Conservation (phyloP, 768 basidiomycete genomes). For the Stropharia rugosoannulata region DNA sequence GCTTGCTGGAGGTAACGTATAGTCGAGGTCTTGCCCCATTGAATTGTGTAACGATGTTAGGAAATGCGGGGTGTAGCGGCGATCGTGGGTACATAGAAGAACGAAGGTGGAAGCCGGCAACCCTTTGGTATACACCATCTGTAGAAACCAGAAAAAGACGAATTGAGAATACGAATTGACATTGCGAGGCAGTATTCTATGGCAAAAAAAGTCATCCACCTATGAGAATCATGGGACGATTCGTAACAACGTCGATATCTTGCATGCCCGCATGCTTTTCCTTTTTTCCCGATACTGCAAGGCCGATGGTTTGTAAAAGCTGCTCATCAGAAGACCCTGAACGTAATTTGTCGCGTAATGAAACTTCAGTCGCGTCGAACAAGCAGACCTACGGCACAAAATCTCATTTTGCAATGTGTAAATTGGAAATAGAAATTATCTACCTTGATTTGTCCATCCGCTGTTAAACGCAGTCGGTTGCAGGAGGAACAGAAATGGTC, state of each 20-base stretch:
- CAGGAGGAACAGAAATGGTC: conserved; percentile 90
- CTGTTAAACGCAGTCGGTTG: conserved; percentile 82
- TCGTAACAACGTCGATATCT: conserved; percentile 70
- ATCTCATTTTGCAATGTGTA: background rate
- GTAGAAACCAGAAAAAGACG: conserved; percentile 1
- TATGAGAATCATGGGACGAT: conserved; percentile 90
- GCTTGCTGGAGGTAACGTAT: conserved; percentile 23
- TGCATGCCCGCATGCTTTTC: conserved; percentile 87
- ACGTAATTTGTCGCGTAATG: conserved; percentile 75
- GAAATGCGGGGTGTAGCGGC: background rate
- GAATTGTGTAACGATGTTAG: background rate
- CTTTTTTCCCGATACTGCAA: conserved; percentile 69
- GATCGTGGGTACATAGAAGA: background rate
- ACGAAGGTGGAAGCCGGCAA: background rate
- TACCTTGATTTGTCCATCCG: conserved; percentile 89
- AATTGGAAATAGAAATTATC: conserved; percentile 2
- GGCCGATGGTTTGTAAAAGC: conserved; percentile 57
- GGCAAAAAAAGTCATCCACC: conserved; percentile 72
- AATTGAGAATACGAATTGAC: conserved; percentile 16
- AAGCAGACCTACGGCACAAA: conserved; percentile 67
- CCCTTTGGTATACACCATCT: background rate
- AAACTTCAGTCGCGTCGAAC: conserved; percentile 83
- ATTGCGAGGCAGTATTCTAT: conserved; percentile 20
- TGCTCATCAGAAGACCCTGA: conserved; percentile 61
- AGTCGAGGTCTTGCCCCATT: conserved; percentile 12